Evolutionary conservation across 2,329 filamentous ascomycete species (phyloP).

Genomic region (Apiospora koreana): DNA sequence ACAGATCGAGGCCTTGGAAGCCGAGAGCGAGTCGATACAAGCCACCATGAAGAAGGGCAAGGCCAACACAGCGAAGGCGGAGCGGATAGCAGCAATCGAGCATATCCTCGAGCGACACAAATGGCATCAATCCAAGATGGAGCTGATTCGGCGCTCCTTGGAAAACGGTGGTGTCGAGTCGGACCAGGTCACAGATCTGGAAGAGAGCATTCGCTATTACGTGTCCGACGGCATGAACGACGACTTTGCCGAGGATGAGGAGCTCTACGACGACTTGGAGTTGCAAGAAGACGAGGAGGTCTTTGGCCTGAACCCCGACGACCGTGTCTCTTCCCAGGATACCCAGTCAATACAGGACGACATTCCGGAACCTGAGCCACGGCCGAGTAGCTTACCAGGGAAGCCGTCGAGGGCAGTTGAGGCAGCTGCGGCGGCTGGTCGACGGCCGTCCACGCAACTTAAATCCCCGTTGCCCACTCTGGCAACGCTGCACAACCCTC

Average conservation of each 20-base stretch:
- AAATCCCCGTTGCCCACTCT: slow-evolving; percentile 94
- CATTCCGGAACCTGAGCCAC: slow-evolving; percentile 58
- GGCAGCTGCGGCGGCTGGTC: slow-evolving; percentile 51
- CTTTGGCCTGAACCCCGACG: slow-evolving; percentile 80
- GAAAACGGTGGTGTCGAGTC: slow-evolving; percentile 91
- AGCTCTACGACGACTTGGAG: slow-evolving; percentile 91
- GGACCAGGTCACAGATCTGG: slow-evolving; percentile 82
- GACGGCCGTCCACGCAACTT: slow-evolving; percentile 83
- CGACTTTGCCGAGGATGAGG: slow-evolving; percentile 92
- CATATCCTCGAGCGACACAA: slow-evolving; percentile 87
- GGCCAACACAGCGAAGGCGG: slow-evolving; percentile 78
- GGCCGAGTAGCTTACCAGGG: slow-evolving; percentile 40
- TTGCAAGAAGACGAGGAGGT: slow-evolving; percentile 89
- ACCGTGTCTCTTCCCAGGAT: slow-evolving; percentile 93
- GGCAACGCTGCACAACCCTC: slow-evolving; percentile 80
- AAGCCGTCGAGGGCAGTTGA: slow-evolving; percentile 63
- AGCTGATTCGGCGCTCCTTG: slow-evolving; percentile 83
- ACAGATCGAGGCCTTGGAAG: slow-evolving; percentile 90
- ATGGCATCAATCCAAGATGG: slow-evolving; percentile 92
- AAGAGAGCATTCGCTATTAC: slow-evolving; percentile 94
- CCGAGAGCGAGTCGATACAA: slow-evolving; percentile 83
- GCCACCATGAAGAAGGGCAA: slow-evolving; percentile 95
- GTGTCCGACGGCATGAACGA: slow-evolving; percentile 85
- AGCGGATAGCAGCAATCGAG: slow-evolving; percentile 86
- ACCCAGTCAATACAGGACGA: slow-evolving; percentile 91